Base-by-base conservation (phyloP, 2,329 filamentous ascomycete genomes). In the Neonectria ditissima region DNA sequence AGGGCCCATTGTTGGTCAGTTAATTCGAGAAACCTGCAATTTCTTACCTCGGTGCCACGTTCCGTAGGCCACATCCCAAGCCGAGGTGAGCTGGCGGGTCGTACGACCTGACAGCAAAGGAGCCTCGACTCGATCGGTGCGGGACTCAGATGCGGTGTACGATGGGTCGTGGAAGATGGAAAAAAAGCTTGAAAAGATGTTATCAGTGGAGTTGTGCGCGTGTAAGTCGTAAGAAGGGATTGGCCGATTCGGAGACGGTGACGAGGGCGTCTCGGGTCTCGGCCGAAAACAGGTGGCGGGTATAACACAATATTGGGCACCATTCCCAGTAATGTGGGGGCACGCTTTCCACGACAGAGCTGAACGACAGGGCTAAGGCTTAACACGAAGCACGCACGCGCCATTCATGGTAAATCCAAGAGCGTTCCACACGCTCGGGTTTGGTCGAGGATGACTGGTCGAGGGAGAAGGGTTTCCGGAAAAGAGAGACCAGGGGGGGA, bases 241-340 rank as follows among this genome's bases (percentile, higher is more conserved):
- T 47, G 26, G 26, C 28, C 47, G 47, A 32, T 32, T 50, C 13
- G n/a, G 26, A 32, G 28, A 32, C 26, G 26, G 18, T 32, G 45
- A 50, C 45, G 16, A 50, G 45, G 45, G 28, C 8, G n/a, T n/a
- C n/a, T n/a, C n/a, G n/a, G n/a, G 18, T 55, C 52, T 64, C 62
- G 62, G 57, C 62, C 57, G 52, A 54, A 24, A 61, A 43, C 47
- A 14, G 57, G 26, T 30, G 16, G 16, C 60, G 48, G 60, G 50
- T 57, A 44, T 63, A 51, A 55, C 30, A 50, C 45, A 45, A 9
- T 44, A 37, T 32, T 50, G 20, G 41, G 22, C 18, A 24, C 24
- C 28, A 63, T 57, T 62, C n/a, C 59, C 47, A 62, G 54, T 28
- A 47, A 6, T 28, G 43, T 55, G 51, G 52, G 53, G 45, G 22